A percentile compares a stretch with the other conserved stretches of the same genome.
Evolutionary conservation across 176 grass and related monocot species (phyloP).

Genomic region (Oryza australiensis): DNA sequence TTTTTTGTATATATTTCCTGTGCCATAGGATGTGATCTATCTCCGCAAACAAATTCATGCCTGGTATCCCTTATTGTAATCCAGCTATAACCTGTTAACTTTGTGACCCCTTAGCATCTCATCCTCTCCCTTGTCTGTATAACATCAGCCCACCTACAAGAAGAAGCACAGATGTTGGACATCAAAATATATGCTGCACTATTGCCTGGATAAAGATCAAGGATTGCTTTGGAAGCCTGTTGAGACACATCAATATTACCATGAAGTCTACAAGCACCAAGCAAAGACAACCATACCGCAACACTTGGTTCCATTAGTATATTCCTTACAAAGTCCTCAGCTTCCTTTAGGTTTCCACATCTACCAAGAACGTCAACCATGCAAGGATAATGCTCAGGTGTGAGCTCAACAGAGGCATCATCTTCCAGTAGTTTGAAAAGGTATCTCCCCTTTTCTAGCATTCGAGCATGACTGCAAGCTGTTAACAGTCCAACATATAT

Average conservation of each 20-base stretch:
- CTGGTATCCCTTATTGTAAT: conserved; percentile 45
- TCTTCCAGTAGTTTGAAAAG: conserved; percentile 44
- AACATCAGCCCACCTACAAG: conserved; percentile 53
- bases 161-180: conserved; percentile 55
- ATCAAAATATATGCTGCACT: conserved; percentile 55
- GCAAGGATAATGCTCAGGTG: conserved; percentile 53
- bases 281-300: conserved; percentile 49
- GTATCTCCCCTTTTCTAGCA: conserved; percentile 43
- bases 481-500: conserved; percentile 52
- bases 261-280: conserved; percentile 49
- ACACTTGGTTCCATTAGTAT: conserved; percentile 56
- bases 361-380: conserved; percentile 74
- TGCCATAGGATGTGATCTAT: conserved; percentile 45
- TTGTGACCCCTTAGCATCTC: conserved; percentile 40
- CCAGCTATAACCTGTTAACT: conserved; percentile 54
- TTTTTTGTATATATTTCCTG: conserved; percentile 52
- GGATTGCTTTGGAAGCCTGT: conserved; percentile 44
- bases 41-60: conserved; percentile 60
- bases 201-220: conserved; percentile 40
- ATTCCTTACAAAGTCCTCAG: conserved; percentile 41
- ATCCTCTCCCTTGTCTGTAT: conserved; percentile 50
- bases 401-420: conserved; percentile 42
- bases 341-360: conserved; percentile 52
- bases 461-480: conserved; percentile 56
- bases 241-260: conserved; percentile 45